phyloP scores from a whole-genome alignment of 345 rosid genomes.

The Triadica sebifera region DNA sequence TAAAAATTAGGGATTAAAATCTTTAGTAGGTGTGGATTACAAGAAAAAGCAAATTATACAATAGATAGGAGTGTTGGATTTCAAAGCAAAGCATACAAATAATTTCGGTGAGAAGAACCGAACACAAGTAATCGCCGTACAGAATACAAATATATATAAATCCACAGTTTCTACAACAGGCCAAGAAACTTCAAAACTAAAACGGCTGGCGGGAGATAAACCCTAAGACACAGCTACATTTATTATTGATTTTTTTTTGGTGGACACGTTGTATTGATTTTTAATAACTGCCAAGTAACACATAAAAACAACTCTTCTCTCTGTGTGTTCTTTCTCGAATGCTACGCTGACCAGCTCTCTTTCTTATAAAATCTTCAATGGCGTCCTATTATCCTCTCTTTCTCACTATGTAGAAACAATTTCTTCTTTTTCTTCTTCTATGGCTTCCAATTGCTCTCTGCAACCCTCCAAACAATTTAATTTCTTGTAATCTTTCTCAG shows the following conservation, averaged over 20 bases:
- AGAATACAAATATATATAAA: not conserved
- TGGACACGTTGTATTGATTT: too few species aligned
- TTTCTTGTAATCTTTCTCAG: slow-evolving; percentile 35
- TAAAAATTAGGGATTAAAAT: too few species aligned
- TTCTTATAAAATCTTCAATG: slow-evolving; percentile 9
- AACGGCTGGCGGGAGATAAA: slow-evolving; percentile 39
- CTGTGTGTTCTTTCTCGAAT: slow-evolving; percentile 9
- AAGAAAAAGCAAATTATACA: not conserved
- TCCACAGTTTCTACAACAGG: not conserved
- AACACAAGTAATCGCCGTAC: not conserved
- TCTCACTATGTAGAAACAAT: not conserved
- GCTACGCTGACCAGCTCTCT: not conserved
- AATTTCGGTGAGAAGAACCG: not conserved
- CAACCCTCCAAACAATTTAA: slow-evolving; percentile 25
- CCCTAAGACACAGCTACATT: not conserved
- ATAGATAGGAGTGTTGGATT: not conserved
- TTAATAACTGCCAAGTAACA: not conserved
- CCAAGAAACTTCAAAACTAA: slow-evolving; percentile 6
- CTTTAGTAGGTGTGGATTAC: not conserved
- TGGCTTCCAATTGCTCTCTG: slow-evolving; percentile 46
- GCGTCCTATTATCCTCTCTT: not conserved
- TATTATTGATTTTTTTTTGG: too few species aligned
- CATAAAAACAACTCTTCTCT: not conserved
- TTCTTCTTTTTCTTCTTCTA: slow-evolving; percentile 17
- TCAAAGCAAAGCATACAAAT: not conserved